Percentiles rank a stretch among this genome's conserved stretches.
Evolutionary conservation across 2,329 filamentous ascomycete species (phyloP).

Genomic region (Harringtonia aguacate): DNA sequence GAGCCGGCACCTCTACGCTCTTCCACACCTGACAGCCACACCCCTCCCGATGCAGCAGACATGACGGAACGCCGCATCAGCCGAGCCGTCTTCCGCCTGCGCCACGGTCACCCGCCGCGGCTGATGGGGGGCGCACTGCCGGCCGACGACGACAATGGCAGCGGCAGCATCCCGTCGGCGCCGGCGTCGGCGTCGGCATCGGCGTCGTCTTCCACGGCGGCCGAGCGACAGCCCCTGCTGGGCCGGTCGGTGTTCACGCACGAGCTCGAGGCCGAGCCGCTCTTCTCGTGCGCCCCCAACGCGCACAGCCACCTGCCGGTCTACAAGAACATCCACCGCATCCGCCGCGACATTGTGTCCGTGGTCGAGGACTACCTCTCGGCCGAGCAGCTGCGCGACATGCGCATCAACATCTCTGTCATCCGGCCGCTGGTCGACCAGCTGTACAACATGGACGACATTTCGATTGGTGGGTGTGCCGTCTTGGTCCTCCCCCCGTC

Average conservation of each 20-base stretch:
- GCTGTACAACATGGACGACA: slow-evolving; percentile 67
- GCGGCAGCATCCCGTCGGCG: neutral
- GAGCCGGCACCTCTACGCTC: no score
- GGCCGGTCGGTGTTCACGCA: slow-evolving; percentile 25
- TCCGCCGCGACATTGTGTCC: slow-evolving; percentile 51
- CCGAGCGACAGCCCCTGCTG: slow-evolving; percentile 11
- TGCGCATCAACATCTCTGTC: slow-evolving; percentile 71
- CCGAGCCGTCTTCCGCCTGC: neutral
- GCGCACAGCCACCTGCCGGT: slow-evolving; percentile 56
- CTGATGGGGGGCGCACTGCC: no score
- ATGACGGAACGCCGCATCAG: no score
- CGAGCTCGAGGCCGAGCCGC: slow-evolving; percentile 25
- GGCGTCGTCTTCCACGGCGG: neutral
- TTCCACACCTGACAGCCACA: no score
- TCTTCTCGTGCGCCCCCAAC: slow-evolving; percentile 45
- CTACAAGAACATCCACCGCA: slow-evolving; percentile 68
- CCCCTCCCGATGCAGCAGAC: no score
- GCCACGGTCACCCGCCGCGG: neutral
- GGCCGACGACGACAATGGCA: neutral
- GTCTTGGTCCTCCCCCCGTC: neutral
- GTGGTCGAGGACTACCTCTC: slow-evolving; percentile 55
- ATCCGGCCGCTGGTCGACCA: slow-evolving; percentile 76
- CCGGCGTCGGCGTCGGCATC: neutral
- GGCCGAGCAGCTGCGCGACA: slow-evolving; percentile 66
- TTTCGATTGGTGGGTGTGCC: slow-evolving; percentile 51